Base-by-base conservation (phyloP, 164 flowering plant species). In the Macadamia tetraphylla region DNA sequence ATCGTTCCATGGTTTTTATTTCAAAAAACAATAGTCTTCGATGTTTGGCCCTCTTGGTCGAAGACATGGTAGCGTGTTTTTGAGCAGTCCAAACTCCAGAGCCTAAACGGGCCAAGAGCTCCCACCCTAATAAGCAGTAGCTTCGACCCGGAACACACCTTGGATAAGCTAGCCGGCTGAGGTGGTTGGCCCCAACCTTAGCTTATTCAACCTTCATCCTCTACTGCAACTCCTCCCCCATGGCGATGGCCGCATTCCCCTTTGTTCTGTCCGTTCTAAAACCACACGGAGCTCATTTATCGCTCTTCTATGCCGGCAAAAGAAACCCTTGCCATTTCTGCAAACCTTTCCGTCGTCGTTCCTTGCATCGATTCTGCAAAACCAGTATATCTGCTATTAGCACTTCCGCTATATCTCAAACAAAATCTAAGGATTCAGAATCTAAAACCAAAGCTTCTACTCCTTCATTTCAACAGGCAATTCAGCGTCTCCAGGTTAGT, bases 391-490 rank as follows among this genome's bases (percentile, higher is more conserved):
- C 83, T 0, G 70, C 74, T 44, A 46, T 70, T 23, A 43, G 53
- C 55, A 68, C 76, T 70, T 73, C 85, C 11, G 65, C 81, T 3
- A 58, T 67, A 42, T 67, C 73, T 17, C 80, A 72, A 9, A 68
- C 62, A 73, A 65, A 78, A 1, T 59, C 72, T 0, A 58, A 76
- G 9, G 75, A 68, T 58, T 44, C 74, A 1, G 73, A 68, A 42
- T 44, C 75, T 1, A 69, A 60, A 15, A 44, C 67, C 0, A 56
- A 61, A 61, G 58, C 77, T 46, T 83, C 88, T 17, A 74, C 78
- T 17, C 96, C 79, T 15, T 89, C 96, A 13, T 94, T 94, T 64
- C 98, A 94, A 59, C 97, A 94, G 75, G 98, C 98, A 13, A 89
- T 94, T 79, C 97, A 91, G 69, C 84, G 98, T 2, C 89, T 91